Percentiles rank a stretch among this genome's conserved stretches.
These are phyloP conservation scores for Aspergillus sp. DNA, from an alignment of 2,329 filamentous ascomycete genomes.

Conservation along the genomic window DNA sequence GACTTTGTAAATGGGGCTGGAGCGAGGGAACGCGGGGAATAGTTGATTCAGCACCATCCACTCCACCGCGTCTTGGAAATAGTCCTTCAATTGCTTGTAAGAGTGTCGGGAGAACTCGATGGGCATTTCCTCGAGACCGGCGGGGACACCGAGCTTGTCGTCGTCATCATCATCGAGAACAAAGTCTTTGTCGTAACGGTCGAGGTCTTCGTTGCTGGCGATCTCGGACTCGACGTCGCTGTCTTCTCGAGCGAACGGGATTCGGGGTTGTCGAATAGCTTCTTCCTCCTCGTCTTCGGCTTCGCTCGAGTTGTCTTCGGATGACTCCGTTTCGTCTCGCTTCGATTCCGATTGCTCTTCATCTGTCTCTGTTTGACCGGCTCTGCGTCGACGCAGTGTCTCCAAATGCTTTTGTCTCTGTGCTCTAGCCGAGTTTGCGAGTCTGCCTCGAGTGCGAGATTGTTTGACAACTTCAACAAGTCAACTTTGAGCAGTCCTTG, in stretches of 20 bases:
- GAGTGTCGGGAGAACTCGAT: slow-evolving; percentile 67
- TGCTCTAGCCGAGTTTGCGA: slow-evolving; percentile 39
- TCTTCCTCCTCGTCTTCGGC: slow-evolving; percentile 23
- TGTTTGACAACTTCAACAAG: slow-evolving; percentile 32
- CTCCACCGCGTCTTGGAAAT: slow-evolving; percentile 72
- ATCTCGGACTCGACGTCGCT: slow-evolving; percentile 33
- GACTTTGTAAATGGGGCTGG: slow-evolving; percentile 64
- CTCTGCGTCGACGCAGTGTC: slow-evolving; percentile 42
- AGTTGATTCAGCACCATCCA: slow-evolving; percentile 81
- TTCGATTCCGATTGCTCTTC: slow-evolving; percentile 20
- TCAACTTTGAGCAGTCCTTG: background rate
- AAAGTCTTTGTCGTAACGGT: slow-evolving; percentile 63
- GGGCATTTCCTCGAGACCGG: slow-evolving; percentile 56
- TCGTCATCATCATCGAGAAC: slow-evolving; percentile 64
- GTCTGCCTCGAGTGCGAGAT: slow-evolving; percentile 42
- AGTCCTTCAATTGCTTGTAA: slow-evolving; percentile 66
- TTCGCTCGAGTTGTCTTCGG: slow-evolving; percentile 2
- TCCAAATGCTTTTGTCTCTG: slow-evolving; percentile 44
- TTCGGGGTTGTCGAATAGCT: slow-evolving; percentile 18
- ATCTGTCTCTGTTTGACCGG: slow-evolving; percentile 38
- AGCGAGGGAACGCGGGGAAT: slow-evolving; percentile 66
- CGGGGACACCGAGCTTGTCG: slow-evolving; percentile 57
- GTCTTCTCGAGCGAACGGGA: slow-evolving; percentile 20
- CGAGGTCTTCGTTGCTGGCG: slow-evolving; percentile 45
- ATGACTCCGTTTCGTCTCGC: slow-evolving; percentile 10